Base-by-base conservation (phyloP, 768 basidiomycete species). In the Ephemerocybe angulata region DNA sequence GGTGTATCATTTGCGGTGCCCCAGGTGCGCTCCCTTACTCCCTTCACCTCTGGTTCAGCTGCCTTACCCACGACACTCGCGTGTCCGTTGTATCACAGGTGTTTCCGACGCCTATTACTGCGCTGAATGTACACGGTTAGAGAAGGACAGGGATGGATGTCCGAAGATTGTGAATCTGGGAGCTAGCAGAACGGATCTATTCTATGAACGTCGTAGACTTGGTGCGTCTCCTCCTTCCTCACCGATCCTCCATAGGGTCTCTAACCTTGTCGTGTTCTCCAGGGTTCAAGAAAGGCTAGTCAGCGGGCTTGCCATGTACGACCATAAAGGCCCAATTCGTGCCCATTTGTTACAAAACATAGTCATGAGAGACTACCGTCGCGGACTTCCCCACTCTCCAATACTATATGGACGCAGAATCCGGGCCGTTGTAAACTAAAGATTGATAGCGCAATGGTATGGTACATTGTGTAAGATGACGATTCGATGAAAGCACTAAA, bases 81-180 rank as follows among this genome's bases (percentile, higher is more conserved):
- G 17, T n/a, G 24, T 30, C 21, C 41, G 22, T 54, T 17, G 24
- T 19, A 1, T 19, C 10, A 4, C 27, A 96, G 96, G 96, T 65
- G 97, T 99, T 49, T 98, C 95, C 24, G 97, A 99, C 68, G 97
- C 97, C 3, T 98, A 98, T 71, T 99, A 99, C 65, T 99, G 97
- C 60, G 95, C 96, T 1, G 94, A 96, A 73, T 98, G 93, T 65
- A 93, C 90, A n/a, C 78, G 95, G 48, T 75, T 98, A 48, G 97
- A 99, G 69, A 98, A 98, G 67, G 95, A 98, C 63, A 78, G 97
- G 31, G 97, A 99, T 70, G 97, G 97, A 1, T 99, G 97, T 76
- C 94, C 94, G 7, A 98, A 98, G 82, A 93, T 96, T 63, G 93
- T 96, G 58, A 96, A 97, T 67, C 78, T 97, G n/a, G 94, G 94